phyloP scores from a whole-genome alignment of 2,329 filamentous ascomycete species.

The Biscogniauxia mediterranea region DNA sequence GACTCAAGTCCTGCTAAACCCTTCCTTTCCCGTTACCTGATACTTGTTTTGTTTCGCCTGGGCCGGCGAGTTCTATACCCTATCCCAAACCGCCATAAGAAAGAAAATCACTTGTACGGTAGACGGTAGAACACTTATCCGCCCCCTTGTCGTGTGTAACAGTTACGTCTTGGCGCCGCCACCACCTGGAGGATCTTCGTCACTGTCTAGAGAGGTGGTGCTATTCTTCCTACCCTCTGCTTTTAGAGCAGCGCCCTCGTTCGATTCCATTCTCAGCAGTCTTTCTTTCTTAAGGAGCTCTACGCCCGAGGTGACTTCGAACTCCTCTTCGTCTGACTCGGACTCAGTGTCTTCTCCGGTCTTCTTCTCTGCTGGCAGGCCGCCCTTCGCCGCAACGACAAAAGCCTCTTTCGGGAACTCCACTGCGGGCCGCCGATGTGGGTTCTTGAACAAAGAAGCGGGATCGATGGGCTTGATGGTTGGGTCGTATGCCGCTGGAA shows the following conservation, averaged over 20 bases:
- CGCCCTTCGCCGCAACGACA: constrained; percentile 31
- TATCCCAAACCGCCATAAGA: neutral
- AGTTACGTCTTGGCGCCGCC: constrained; percentile 33
- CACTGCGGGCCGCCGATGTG: constrained; percentile 16
- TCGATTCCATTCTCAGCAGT: constrained; percentile 33
- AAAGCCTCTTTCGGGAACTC: constrained; percentile 23
- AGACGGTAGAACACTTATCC: constrained; percentile 7
- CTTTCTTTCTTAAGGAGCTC: constrained; percentile 44
- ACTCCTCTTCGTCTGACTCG: constrained; percentile 40
- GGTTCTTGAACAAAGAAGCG: constrained; percentile 25
- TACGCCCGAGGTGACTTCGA: constrained; percentile 39
- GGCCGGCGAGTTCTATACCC: neutral
- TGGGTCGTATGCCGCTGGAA: constrained; percentile 62
- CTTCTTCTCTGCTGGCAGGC: constrained; percentile 40
- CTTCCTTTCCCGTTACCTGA: no score
- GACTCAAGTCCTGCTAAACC: neutral
- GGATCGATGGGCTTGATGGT: constrained; percentile 57
- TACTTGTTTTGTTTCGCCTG: neutral
- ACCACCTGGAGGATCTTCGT: constrained; percentile 34
- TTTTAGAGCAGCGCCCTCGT: constrained; percentile 32
- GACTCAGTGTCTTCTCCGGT: constrained; percentile 34
- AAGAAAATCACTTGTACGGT: constrained; percentile 1
- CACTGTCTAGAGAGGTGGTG: constrained; percentile 35
- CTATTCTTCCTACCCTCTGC: constrained; percentile 31
- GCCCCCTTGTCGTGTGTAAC: constrained; percentile 10